Percentiles rank a stretch among this genome's conserved stretches.
Conservation (phyloP, 2,329 filamentous ascomycete genomes). For the Pseudogymnoascus sp. region DNA sequence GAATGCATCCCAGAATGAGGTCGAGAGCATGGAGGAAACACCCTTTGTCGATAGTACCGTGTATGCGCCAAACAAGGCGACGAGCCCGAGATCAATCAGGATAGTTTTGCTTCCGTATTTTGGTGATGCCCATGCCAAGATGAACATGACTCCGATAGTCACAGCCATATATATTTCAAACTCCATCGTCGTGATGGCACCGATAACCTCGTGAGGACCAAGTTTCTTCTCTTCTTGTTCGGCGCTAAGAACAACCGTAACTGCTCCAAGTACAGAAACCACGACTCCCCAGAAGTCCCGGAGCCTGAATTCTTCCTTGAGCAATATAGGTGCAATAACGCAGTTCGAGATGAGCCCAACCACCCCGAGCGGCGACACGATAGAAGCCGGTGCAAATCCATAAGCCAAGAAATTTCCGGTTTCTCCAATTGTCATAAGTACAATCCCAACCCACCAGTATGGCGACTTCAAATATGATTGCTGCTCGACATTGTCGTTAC, state of each 20-base stretch:
- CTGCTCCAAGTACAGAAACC: slow-evolving; percentile 78
- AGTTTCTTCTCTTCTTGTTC: slow-evolving; percentile 85
- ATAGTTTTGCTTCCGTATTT: slow-evolving; percentile 81
- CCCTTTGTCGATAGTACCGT: slow-evolving; percentile 97
- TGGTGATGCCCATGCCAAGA: slow-evolving; percentile 75
- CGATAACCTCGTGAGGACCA: slow-evolving; percentile 84
- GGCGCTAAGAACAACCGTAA: slow-evolving; percentile 88
- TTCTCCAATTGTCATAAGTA: slow-evolving; percentile 88
- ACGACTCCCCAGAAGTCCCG: slow-evolving; percentile 85
- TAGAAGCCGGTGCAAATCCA: slow-evolving; percentile 93
- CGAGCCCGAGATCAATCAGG: slow-evolving; percentile 84
- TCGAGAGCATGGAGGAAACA: slow-evolving; percentile 88
- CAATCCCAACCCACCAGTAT: slow-evolving; percentile 93
- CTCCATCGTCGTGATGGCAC: slow-evolving; percentile 76
- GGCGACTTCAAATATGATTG: slow-evolving; percentile 75
- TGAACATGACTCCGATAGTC: slow-evolving; percentile 64
- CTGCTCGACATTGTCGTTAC: slow-evolving; percentile 28
- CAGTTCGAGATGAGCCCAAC: slow-evolving; percentile 96
- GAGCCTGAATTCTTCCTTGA: slow-evolving; percentile 81
- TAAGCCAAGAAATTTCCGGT: slow-evolving; percentile 96
- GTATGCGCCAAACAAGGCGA: slow-evolving; percentile 91
- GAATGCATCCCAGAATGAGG: slow-evolving; percentile 80
- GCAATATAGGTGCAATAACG: slow-evolving; percentile 87
- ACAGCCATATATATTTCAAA: slow-evolving; percentile 87
- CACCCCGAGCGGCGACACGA: slow-evolving; percentile 94